Conservation (phyloP, 2,329 filamentous ascomycete species). For the Neopestalotiopsis sp. region DNA sequence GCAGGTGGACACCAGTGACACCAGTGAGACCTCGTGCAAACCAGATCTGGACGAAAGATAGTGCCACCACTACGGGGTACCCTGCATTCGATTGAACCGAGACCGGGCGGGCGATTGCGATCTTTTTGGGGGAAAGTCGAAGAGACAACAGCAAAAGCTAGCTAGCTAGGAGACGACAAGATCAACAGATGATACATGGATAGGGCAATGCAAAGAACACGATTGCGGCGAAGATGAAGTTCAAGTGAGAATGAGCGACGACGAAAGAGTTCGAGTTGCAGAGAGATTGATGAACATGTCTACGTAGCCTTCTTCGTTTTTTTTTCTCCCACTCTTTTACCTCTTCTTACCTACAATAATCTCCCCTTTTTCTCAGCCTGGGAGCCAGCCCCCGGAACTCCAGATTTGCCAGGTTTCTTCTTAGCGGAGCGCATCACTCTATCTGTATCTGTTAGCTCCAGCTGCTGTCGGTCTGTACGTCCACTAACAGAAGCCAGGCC, state of each 20-base stretch:
- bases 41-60: slow-evolving; percentile 11
- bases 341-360: neutral
- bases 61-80: slow-evolving; percentile 13
- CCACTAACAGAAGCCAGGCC: slow-evolving; percentile 2
- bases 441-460: slow-evolving; percentile 11
- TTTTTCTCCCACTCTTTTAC: neutral
- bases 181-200: slow-evolving; percentile 11
- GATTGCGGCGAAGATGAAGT: slow-evolving; percentile 1
- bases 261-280: neutral
- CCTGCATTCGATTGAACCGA: slow-evolving; percentile 16
- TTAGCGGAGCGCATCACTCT: neutral
- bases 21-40: slow-evolving; percentile 17
- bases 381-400: neutral
- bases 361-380: slow-evolving; percentile 11
- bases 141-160: neutral
- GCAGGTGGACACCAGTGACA: slow-evolving; percentile 16
- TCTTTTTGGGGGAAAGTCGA: slow-evolving; percentile 9
- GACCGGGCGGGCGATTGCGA: neutral
- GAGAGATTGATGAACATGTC: neutral
- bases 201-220: neutral
- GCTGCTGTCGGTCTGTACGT: neutral
- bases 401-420: slow-evolving; percentile 13
- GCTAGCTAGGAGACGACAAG: neutral
- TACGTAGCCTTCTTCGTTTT: slow-evolving; percentile 7
- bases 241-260: neutral